Percentiles rank a stretch among this genome's conserved stretches.
phyloP scores from a whole-genome alignment of 768 basidiomycete genomes.

The Daedaleopsis nitida region DNA sequence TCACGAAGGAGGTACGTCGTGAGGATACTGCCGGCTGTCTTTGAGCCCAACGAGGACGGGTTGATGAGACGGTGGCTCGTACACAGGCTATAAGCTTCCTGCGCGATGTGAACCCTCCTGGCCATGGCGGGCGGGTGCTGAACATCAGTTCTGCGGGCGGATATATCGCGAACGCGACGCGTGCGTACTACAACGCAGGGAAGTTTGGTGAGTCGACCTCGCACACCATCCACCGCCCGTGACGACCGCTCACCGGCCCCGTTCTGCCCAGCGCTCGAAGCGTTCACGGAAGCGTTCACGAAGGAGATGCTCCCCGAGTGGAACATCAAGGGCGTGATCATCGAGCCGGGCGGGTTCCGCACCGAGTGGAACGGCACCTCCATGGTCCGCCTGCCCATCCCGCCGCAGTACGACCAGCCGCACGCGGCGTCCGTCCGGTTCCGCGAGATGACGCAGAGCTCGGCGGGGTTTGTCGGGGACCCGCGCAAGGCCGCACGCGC shows the following conservation, averaged over 20 bases:
- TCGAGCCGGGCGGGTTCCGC: conserved; percentile 25
- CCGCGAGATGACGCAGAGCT: neutral
- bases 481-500: conserved; percentile 21
- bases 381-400: conserved; percentile 9
- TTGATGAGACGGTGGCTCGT: neutral
- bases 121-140: conserved; percentile 26
- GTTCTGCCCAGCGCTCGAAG: conserved; percentile 24
- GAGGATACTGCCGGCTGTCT: neutral
- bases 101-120: conserved; percentile 18
- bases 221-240: no score
- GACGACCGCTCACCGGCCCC: no score
- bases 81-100: conserved; percentile 19
- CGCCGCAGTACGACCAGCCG: conserved; percentile 6
- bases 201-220: conserved; percentile 37
- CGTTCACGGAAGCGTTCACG: conserved; percentile 20
- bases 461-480: conserved; percentile 11
- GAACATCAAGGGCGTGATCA: conserved; percentile 24
- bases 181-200: conserved; percentile 35
- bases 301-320: conserved; percentile 24
- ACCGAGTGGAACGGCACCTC: conserved; percentile 20
- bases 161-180: conserved; percentile 30
- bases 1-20: conserved; percentile 37
- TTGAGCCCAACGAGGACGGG: no score
- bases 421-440: conserved; percentile 7
- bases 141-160: conserved; percentile 37